Percentiles rank a stretch among this genome's conserved stretches.
phyloP scores from a whole-genome alignment of 1,284 basidiomycete genomes.

The Butyriboletus appendiculatus region DNA sequence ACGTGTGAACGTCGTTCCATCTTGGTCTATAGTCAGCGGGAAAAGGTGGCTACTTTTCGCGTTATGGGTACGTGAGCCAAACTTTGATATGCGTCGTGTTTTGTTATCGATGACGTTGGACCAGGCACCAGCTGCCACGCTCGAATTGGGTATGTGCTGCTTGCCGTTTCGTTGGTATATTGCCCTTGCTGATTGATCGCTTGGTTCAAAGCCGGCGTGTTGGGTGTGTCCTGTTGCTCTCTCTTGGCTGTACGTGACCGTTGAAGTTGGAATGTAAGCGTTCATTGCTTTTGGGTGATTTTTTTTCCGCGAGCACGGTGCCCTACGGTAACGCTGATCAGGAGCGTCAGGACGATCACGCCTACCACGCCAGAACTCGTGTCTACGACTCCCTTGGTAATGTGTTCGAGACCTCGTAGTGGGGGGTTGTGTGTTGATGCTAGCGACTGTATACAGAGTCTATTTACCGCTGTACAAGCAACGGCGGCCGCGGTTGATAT shows the following conservation, averaged over 20 bases:
- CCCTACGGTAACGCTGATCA: constrained; percentile 1
- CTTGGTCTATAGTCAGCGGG: constrained; percentile 14
- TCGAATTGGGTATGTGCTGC: constrained; percentile 19
- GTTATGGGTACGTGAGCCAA: constrained; percentile 20
- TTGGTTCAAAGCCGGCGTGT: constrained; percentile 12
- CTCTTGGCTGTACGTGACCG: neutral
- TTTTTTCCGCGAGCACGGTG: neutral
- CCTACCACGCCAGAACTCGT: constrained; percentile 17
- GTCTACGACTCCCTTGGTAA: constrained; percentile 13
- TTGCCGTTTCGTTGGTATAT: neutral
- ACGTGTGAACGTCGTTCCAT: neutral
- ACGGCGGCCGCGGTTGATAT: constrained; percentile 18
- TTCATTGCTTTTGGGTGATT: constrained; percentile 19
- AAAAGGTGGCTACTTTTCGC: constrained; percentile 18
- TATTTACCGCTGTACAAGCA: constrained; percentile 16
- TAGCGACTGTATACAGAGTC: constrained; percentile 1
- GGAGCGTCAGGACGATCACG: constrained; percentile 8
- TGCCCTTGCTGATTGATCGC: neutral
- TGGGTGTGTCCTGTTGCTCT: constrained; percentile 13
- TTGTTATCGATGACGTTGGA: constrained; percentile 7
- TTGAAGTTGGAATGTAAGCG: constrained; percentile 10
- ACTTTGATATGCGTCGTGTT: neutral
- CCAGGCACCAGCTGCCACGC: constrained; percentile 17
- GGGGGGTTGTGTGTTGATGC: constrained; percentile 2
- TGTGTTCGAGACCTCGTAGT: neutral